Conservation (phyloP, 768 basidiomycete genomes). For the Collybiopsis luxurians region DNA sequence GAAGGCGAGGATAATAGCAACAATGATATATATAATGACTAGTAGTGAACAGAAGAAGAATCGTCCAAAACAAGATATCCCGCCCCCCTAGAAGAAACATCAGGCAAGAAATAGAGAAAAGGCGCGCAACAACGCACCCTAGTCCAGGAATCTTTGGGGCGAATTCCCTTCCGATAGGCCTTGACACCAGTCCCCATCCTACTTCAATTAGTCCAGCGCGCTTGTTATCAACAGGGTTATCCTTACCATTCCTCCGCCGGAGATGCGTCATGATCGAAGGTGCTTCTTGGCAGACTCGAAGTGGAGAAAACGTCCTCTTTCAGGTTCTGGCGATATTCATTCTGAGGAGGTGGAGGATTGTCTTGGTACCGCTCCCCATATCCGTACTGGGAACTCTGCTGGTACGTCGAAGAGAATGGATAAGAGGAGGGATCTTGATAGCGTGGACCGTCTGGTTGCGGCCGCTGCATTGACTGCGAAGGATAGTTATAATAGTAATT, state of each 20-base stretch:
- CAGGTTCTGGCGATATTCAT: background rate
- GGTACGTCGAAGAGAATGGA: background rate
- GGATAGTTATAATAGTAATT: background rate
- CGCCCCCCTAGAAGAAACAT: background rate
- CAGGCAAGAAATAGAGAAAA: background rate
- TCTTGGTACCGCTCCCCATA: background rate
- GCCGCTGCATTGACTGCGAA: background rate
- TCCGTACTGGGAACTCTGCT: background rate
- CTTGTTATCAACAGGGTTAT: no score
- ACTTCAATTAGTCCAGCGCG: no score
- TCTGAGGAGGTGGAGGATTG: background rate
- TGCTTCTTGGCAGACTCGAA: background rate
- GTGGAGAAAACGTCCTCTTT: background rate
- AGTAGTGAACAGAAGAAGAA: slow-evolving; percentile 1
- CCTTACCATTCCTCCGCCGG: background rate
- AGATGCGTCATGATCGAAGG: background rate
- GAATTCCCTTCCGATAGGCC: background rate
- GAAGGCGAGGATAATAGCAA: background rate
- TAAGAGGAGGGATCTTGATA: background rate
- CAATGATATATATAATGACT: background rate
- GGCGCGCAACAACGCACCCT: background rate
- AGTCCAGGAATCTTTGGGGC: background rate
- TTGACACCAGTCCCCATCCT: background rate
- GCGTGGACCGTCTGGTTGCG: background rate
- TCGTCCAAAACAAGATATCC: background rate